phyloP scores from a whole-genome alignment of 1,284 basidiomycete species.

The Ceratobasidium sp. region DNA sequence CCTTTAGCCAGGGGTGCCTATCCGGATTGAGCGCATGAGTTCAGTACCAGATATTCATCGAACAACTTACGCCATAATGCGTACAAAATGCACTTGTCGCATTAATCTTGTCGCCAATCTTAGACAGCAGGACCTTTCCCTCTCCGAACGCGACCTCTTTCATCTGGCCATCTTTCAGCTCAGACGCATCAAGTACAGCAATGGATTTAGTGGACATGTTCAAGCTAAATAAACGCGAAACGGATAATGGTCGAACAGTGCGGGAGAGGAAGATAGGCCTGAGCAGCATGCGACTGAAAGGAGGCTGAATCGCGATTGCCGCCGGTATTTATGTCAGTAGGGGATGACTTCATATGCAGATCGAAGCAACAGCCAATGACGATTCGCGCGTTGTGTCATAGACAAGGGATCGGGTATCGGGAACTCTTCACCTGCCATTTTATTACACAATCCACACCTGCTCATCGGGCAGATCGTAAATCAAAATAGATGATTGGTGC shows the following conservation, averaged over 20 bases:
- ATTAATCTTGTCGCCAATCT: slow-evolving; percentile 73
- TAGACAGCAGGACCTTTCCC: slow-evolving; percentile 82
- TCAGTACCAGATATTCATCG: slow-evolving; percentile 42
- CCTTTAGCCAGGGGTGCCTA: slow-evolving; percentile 72
- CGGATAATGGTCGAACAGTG: neutral
- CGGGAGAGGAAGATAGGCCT: neutral
- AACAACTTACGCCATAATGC: slow-evolving; percentile 69
- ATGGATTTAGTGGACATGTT: slow-evolving; percentile 61
- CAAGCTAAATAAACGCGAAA: neutral
- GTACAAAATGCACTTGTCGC: slow-evolving; percentile 90
- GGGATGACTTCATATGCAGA: slow-evolving; percentile 23
- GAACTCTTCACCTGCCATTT: neutral
- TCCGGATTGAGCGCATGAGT: neutral
- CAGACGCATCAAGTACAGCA: slow-evolving; percentile 67
- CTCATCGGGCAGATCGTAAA: neutral
- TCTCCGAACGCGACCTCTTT: slow-evolving; percentile 80
- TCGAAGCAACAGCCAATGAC: slow-evolving; percentile 12
- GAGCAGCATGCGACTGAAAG: slow-evolving; percentile 24
- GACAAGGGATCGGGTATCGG: slow-evolving; percentile 11
- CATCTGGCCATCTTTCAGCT: slow-evolving; percentile 82
- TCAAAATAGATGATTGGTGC: slow-evolving; percentile 24
- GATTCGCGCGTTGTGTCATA: slow-evolving; percentile 2
- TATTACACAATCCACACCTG: neutral
- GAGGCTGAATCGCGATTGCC: neutral
- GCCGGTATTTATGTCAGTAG: neutral